Evolutionary conservation across 2,329 filamentous ascomycete genomes (phyloP), one percentile per base, ranked within the genome.

Genomic region (Sporothrix curviconia): DNA sequence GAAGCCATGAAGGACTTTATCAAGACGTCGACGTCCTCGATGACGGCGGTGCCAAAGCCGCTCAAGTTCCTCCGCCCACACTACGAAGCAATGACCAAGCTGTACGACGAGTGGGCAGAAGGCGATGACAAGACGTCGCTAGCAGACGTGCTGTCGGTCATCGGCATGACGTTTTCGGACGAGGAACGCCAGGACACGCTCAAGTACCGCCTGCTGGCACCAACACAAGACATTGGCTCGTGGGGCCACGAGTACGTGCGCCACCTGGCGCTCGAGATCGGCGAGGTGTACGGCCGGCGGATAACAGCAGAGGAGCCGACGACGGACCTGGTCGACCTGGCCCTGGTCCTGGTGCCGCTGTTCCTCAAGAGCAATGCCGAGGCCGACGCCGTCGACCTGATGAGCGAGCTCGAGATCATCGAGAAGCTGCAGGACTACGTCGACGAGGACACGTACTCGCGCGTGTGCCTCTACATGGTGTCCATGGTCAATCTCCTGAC

Each of bases 201-300:
- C 67, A 97, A 96, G 75, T 99, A 94, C 77, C 86, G 94, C 64
- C 81, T 99, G 53, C 81, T 96, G 60, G 87, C 92, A 36, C 91
- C 92, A 30, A 89, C 91, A 39, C 85, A 91, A 71, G 94, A 99
- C 72, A 90, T 99, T 68, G 89, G 86, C 58, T 96, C 92, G 6
- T 99, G 94, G 94, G 94, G 94, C 59, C 95, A 99, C 71, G 94
- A 99, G 79, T 99, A 99, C 72, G 91, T 95, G 69, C 84, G 95
- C 61, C 95, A 99, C 76, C 79, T 99, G 63, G 92, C 94, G 25
- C 78, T 99, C 60, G 92, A 99, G 75, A 94, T 99, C 64, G 94
- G 94, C 57, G 87, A 95, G 73, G 92, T 97, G 63, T 96, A 95
- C 70, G 88, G 84, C 69, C 92, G 91, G 73, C 84, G 92, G 64